Base-by-base conservation (phyloP, 768 basidiomycete genomes). In the Scleroderma citrinum region DNA sequence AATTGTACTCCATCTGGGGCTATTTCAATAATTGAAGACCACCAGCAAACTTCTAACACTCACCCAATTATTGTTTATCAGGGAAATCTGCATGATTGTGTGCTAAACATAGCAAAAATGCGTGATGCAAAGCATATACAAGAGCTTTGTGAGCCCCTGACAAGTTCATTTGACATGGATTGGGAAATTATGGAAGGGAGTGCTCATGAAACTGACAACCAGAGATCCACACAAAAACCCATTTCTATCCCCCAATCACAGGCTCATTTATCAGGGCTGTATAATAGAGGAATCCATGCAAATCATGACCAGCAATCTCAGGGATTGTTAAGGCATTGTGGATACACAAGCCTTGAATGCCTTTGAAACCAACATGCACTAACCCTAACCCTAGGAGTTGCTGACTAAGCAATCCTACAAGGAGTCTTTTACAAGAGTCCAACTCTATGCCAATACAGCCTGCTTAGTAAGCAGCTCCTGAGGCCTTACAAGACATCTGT, bases 1-100 rank as follows among this genome's bases (percentile, higher is more conserved):
- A 42, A 48, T 11, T 60, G 57, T 26, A n/a, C 36, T 29, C 5
- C 26, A 29, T 29, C 26, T 5, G 26, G 8, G 26, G 26, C 26
- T 5, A 29, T 4, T 5, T 8, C 4, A 29, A 8, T 8, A 29
- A 29, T 29, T 37, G 36, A 2, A 37, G 36, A 3, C 7, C 36
- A 37, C 36, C 13, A 19, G n/a, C 4, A n/a, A 37, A 37, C 36
- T 7, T 17, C 13, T 7, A 37, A 17, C 19, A 17, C 36, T n/a
- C 3, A 3, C 14, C 36, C 36, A 14, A 17, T 7, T 7, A 37
- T 37, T 37, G n/a, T 37, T 37, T 16, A 37, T 16, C 2, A 37
- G 36, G 36, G 36, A 17, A 17, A 37, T n/a, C 36, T 4, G 4
- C 2, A 17, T 37, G 36, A 37, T 37, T 37, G 14, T 16, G 36